Evolutionary conservation across 345 rosid species (phyloP).

Genomic region (Garcia nutans): DNA sequence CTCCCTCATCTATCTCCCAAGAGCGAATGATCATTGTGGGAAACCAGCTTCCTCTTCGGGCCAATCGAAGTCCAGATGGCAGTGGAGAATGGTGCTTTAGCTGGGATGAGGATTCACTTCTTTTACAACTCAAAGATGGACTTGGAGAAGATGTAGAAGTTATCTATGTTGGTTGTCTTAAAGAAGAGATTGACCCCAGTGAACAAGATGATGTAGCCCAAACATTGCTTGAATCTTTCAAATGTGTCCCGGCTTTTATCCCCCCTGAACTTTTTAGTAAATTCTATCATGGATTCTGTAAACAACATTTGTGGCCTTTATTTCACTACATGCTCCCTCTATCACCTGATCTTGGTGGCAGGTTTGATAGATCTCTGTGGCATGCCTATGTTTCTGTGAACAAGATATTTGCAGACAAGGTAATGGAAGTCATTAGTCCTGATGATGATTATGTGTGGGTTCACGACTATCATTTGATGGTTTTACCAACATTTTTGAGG

Average conservation of each 20-base stretch:
- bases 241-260: constrained; percentile 91
- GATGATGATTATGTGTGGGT: constrained; percentile 96
- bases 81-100: constrained; percentile 55
- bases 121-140: constrained; percentile 90
- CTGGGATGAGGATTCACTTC: constrained; percentile 96
- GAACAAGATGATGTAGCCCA: constrained; percentile 90
- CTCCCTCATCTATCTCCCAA: constrained; percentile 73
- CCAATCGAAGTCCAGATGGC: constrained; percentile 48
- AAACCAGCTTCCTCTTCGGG: constrained; percentile 84
- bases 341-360: constrained; percentile 83
- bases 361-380: constrained; percentile 89
- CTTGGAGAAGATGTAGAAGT: constrained; percentile 86
- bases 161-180: constrained; percentile 81
- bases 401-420: constrained; percentile 93
- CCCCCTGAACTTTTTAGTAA: constrained; percentile 70
- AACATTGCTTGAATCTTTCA: constrained; percentile 75
- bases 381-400: constrained; percentile 88
- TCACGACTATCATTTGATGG: constrained; percentile 96
- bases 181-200: constrained; percentile 54
- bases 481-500: constrained; percentile 84
- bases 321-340: constrained; percentile 97
- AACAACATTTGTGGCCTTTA: constrained; percentile 90
- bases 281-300: constrained; percentile 93
- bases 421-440: constrained; percentile 90
- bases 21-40: constrained; percentile 88